Evolutionary conservation across 208 protist species (phyloP), one percentile per base, ranked within the genome.

Genomic region (Blechomonas ayalai): DNA sequence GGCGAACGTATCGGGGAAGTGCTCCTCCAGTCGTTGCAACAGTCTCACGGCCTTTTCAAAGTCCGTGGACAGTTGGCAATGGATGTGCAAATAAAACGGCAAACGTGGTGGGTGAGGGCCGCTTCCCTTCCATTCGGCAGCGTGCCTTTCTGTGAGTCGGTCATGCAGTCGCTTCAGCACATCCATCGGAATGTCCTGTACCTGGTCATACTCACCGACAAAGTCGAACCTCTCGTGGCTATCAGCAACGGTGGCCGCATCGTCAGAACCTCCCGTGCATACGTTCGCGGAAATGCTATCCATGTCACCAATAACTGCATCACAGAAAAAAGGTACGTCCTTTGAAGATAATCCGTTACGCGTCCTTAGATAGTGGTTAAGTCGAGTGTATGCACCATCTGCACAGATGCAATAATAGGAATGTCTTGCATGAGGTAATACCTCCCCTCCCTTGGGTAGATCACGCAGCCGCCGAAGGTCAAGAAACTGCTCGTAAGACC

Each of bases 51-150:
- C 56, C 50, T 91, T 91, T 4, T 58, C 20, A 47, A 91, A 91
- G 68, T 91, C 82, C 3, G 82, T 87, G n/a, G 82, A 68, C 60
- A 83, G 62, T 38, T 91, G 82, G 51, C 82, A 91, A 12, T 41
- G 28, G 3, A 87, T 49, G 31, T 67, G 73, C 18, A 91, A 20
- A 32, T 69, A 41, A 16, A 75, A 44, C 9, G 67, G 46, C 25
- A 38, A 1, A 54, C 35, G 10, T 15, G 15, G 25, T 31, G 46
- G 7, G 39, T 36, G n/a, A 4, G 46, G 12, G 23, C n/a, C 31
- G 2, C 22, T 10, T 1, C 40, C 24, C 12, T 2, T 10, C 44
- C 7, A 39, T 12, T 44, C 18, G 10, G 6, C 7, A 23, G 44
- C 28, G 38, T n/a, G n/a, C n/a, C n/a, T n/a, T n/a, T n/a, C n/a